phyloP scores from a whole-genome alignment of 1,284 basidiomycete genomes.

The Cryptococcus sp. region DNA sequence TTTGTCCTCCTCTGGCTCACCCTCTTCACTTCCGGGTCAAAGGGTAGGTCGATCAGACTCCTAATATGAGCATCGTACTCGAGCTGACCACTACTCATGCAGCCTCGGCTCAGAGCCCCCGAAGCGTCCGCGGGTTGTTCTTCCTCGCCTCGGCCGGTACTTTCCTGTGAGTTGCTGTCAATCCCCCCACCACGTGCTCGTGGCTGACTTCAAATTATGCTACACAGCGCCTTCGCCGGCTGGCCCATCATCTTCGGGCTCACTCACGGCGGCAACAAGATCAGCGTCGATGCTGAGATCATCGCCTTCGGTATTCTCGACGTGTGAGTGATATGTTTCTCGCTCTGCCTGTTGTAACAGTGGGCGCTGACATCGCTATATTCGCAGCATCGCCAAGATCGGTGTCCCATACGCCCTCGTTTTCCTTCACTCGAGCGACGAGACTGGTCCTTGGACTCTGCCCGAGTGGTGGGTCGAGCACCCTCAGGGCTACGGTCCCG shows the following conservation, averaged over 20 bases:
- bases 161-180: slow-evolving; percentile 26
- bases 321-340: slow-evolving; percentile 31
- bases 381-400: slow-evolving; percentile 39
- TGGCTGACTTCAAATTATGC: slow-evolving; percentile 7
- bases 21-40: slow-evolving; percentile 39
- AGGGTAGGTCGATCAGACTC: slow-evolving; percentile 27
- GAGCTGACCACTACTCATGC: slow-evolving; percentile 20
- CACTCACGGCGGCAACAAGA: slow-evolving; percentile 40
- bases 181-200: not conserved
- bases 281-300: slow-evolving; percentile 46
- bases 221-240: slow-evolving; percentile 36
- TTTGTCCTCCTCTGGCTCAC: slow-evolving; percentile 40
- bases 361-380: not conserved
- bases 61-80: not conserved
- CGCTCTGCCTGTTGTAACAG: not conserved
- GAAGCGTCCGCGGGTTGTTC: slow-evolving; percentile 42
- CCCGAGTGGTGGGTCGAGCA: slow-evolving; percentile 48
- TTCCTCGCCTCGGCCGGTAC: slow-evolving; percentile 36
- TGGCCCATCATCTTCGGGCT: slow-evolving; percentile 47
- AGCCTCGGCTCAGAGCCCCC: slow-evolving; percentile 22
- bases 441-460: slow-evolving; percentile 43
- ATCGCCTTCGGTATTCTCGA: slow-evolving; percentile 50
- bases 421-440: slow-evolving; percentile 46
- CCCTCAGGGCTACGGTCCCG: slow-evolving; percentile 31
- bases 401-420: slow-evolving; percentile 50